These are phyloP conservation scores for Hygrophorus pudorinus DNA, from an alignment of 768 basidiomycete species.

Conservation along the genomic window DNA sequence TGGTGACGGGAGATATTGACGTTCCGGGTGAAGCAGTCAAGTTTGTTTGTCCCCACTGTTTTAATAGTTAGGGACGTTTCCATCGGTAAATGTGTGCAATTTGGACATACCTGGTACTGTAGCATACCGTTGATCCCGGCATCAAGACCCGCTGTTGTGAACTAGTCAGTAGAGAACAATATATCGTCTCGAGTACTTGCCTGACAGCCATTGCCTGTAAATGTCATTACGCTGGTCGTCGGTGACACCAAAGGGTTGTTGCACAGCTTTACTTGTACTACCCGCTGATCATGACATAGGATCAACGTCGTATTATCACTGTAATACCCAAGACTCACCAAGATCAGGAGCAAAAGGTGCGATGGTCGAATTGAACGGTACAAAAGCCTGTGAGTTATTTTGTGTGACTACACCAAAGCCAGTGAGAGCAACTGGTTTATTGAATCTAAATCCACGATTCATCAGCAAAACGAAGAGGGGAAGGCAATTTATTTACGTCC, in stretches of 20 bases:
- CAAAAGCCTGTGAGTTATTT: constrained; percentile 39
- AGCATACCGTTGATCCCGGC: constrained; percentile 33
- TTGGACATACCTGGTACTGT: constrained; percentile 33
- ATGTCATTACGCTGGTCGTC: constrained; percentile 41
- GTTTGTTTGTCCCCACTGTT: constrained; percentile 46
- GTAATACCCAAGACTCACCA: too few species aligned
- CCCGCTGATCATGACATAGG: constrained; percentile 48
- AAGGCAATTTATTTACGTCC: constrained; percentile 21
- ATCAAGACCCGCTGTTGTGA: constrained; percentile 26
- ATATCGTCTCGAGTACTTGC: constrained; percentile 20
- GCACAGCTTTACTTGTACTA: constrained; percentile 25
- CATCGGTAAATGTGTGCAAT: neutral
- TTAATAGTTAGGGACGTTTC: constrained; percentile 13
- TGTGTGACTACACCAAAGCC: constrained; percentile 59
- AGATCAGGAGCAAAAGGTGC: too few species aligned
- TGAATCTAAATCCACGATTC: constrained; percentile 30
- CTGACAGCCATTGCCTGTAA: constrained; percentile 43
- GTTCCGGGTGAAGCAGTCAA: constrained; percentile 39
- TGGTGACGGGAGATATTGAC: constrained; percentile 25
- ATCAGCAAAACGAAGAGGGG: neutral
- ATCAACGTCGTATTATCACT: constrained; percentile 12
- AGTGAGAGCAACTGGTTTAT: constrained; percentile 44
- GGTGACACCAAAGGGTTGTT: constrained; percentile 39
- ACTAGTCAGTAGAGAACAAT: neutral
- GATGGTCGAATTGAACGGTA: constrained; percentile 48